Base-by-base conservation (phyloP, 768 basidiomycete genomes). In the Lactifluus pinguis region DNA sequence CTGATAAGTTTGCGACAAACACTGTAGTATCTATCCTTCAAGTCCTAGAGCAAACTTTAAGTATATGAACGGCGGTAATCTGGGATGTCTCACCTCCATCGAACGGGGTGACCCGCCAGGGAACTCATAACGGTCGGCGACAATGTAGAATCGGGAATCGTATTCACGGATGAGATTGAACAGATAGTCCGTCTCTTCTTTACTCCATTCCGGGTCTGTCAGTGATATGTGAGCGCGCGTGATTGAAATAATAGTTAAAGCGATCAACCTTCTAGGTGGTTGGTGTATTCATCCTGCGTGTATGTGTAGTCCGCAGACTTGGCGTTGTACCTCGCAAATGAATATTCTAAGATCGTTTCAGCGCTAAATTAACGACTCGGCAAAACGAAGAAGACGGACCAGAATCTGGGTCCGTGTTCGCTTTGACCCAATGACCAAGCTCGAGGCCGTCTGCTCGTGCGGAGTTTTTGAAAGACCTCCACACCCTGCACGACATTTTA, bases 1-100 rank as follows among this genome's bases (percentile, higher is more conserved):
- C 92, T 81, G 38, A 98, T 79, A 38, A 98, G 80, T 63, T 89
- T 90, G 32, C 97, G 81, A 70, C 93, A 95, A 17, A 95, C 86
- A 53, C 87, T 85, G 71, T 89, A 98, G 69, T 98, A 98, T 32
- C 97, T 80, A 66, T 93, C 91, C 75, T 98, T 98, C 66, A 98
- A 73, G 63, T 97, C 95, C 92, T 94, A 67, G 21, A 47, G 51
- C 7, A 63, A 49, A 6, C 55, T 9, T 29, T 41, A 38, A 34
- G 49, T 48, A 50, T 17, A 25, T 51, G 25, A 32, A 66, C 49
- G 59, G 4, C 38, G 14, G 42, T 38, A 10, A 41, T 34, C 7
- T 19, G 21, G 41, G 11, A 39, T 29, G 14, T 69, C 76, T 58
- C 61, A 89, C 93, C 79, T 95, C 93, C 55, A 93, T 76, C n/a